A percentile compares a stretch with the other conserved stretches of the same genome.
These are phyloP conservation scores for Trichoderma lentiforme DNA, from an alignment of 2,329 filamentous ascomycete species.

Conservation along the genomic window DNA sequence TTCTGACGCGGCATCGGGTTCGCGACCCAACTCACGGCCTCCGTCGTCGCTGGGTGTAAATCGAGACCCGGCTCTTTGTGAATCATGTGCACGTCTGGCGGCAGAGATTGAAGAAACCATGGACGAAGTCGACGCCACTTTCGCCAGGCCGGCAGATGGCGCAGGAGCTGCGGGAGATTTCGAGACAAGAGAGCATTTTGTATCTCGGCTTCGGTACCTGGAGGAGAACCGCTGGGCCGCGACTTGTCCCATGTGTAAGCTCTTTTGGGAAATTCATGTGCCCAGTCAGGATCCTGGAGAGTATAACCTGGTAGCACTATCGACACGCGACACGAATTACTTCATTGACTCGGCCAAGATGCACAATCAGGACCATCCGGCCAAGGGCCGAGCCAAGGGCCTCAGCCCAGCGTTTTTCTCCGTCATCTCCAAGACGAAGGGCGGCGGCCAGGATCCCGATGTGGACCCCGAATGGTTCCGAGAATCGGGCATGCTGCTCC, in stretches of 20 bases:
- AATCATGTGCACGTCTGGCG: conserved; percentile 32
- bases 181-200: conserved; percentile 31
- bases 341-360: conserved; percentile 32
- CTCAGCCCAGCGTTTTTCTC: conserved; percentile 32
- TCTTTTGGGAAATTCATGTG: conserved; percentile 34
- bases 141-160: conserved; percentile 29
- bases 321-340: conserved; percentile 35
- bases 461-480: conserved; percentile 34
- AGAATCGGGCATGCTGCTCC: conserved; percentile 33
- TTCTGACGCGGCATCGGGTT: conserved; percentile 28
- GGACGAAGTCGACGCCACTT: conserved; percentile 31
- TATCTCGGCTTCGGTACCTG: conserved; percentile 29
- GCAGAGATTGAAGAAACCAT: conserved; percentile 34
- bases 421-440: conserved; percentile 33
- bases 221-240: conserved; percentile 33
- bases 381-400: conserved; percentile 29
- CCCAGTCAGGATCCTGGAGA: conserved; percentile 31
- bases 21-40: conserved; percentile 23
- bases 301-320: conserved; percentile 33
- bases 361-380: conserved; percentile 32
- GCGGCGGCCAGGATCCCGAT: conserved; percentile 30
- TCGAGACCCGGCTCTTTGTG: conserved; percentile 31
- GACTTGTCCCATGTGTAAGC: conserved; percentile 35
- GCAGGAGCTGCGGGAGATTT: conserved; percentile 29
- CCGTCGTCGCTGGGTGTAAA: conserved; percentile 22